Conservation (phyloP, 2,329 filamentous ascomycete species). For the Claviceps sp. region DNA sequence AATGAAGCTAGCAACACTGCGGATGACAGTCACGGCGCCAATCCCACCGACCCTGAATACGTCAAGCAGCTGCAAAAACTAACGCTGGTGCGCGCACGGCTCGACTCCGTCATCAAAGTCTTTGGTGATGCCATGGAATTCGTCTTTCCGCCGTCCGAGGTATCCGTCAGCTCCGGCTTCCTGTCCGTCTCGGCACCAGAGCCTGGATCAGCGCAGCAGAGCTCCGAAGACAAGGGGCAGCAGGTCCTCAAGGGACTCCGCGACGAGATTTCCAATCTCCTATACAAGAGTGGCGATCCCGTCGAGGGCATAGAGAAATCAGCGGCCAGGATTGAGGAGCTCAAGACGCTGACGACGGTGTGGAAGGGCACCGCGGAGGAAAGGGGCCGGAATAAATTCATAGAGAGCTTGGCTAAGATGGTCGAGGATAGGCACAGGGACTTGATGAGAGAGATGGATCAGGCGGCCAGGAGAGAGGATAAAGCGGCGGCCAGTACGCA, state of each 20-base stretch:
- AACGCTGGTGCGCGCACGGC: conserved; percentile 65
- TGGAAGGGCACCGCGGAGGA: conserved; percentile 97
- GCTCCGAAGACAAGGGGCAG: conserved; percentile 76
- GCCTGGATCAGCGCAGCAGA: conserved; percentile 46
- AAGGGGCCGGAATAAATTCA: conserved; percentile 66
- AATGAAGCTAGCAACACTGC: conserved; percentile 5
- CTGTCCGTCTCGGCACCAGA: conserved; percentile 83
- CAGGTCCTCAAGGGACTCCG: conserved; percentile 59
- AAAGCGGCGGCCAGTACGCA: conserved; percentile 16
- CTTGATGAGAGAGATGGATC: conserved; percentile 38
- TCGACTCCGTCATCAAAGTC: conserved; percentile 78
- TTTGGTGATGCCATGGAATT: conserved; percentile 97
- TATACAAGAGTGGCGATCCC: conserved; percentile 44
- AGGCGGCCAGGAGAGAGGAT: conserved; percentile 22
- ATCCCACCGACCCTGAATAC: conserved; percentile 44
- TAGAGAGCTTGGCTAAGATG: conserved; percentile 67
- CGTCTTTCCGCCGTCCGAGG: conserved; percentile 76
- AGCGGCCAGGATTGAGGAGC: conserved; percentile 56
- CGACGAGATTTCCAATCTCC: conserved; percentile 55
- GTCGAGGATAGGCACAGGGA: conserved; percentile 62
- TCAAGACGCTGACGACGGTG: conserved; percentile 63
- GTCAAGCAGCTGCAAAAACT: conserved; percentile 72
- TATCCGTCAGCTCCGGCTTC: conserved; percentile 72
- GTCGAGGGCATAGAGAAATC: conserved; percentile 62
- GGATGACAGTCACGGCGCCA: conserved; percentile 7